phyloP scores from a whole-genome alignment of 164 flowering plant species.

The Nymphaea colorata region DNA sequence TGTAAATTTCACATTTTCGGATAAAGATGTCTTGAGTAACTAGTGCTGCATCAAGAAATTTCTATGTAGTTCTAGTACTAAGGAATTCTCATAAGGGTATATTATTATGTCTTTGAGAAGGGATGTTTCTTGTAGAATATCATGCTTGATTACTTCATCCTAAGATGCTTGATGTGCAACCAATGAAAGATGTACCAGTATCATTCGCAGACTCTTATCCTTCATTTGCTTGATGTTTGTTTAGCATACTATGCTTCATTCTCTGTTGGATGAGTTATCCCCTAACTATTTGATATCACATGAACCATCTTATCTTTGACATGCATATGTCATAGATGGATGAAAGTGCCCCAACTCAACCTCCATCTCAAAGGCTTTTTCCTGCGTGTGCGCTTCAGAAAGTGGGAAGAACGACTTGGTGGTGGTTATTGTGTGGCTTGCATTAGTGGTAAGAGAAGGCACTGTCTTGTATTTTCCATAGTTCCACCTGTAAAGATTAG shows the following conservation, averaged over 20 bases:
- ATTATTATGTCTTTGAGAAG: no score
- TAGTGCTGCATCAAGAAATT: no score
- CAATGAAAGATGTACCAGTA: no score
- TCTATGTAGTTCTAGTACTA: no score
- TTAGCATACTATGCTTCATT: not conserved
- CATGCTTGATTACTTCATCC: no score
- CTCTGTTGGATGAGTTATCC: not conserved
- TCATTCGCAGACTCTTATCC: not conserved
- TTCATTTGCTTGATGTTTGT: not conserved
- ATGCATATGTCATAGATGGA: conserved; percentile 39
- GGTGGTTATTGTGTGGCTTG: conserved; percentile 73
- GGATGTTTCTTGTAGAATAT: no score
- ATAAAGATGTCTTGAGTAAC: no score
- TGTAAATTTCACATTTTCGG: no score
- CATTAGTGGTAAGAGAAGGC: conserved; percentile 38
- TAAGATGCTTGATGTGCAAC: no score
- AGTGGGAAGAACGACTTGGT: conserved; percentile 51
- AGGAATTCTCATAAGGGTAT: no score
- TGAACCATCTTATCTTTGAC: not conserved
- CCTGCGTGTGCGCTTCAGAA: conserved; percentile 62
- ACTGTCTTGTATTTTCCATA: not conserved
- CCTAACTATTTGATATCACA: not conserved
- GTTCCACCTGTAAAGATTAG: not conserved
- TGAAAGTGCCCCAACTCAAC: conserved; percentile 25
- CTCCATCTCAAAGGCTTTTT: conserved; percentile 56